These are phyloP conservation scores for Umbelopsis ramanniana DNA, from an alignment of 192 early-diverging fungal species.

Conservation along the genomic window DNA sequence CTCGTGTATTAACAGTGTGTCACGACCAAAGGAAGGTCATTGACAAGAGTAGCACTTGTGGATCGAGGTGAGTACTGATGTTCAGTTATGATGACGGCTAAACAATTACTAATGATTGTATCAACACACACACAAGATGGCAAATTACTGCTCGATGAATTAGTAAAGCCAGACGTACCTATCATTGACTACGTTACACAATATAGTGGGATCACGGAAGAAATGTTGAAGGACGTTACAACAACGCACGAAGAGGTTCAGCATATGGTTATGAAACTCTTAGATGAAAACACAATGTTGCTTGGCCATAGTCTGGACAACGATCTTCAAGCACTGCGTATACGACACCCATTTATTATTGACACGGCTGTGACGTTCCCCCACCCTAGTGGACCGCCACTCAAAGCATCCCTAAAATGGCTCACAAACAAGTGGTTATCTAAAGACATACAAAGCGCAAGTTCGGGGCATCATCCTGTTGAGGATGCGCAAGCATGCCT, in stretches of 20 bases:
- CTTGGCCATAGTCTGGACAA: slow-evolving; percentile 65
- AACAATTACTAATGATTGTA: neutral
- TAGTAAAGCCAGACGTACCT: slow-evolving; percentile 52
- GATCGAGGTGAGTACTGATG: slow-evolving; percentile 28
- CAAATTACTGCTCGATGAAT: slow-evolving; percentile 46
- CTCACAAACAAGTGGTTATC: slow-evolving; percentile 57
- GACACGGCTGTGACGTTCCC: slow-evolving; percentile 68
- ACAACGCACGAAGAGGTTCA: slow-evolving; percentile 55
- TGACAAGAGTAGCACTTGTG: slow-evolving; percentile 56
- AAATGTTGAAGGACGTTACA: slow-evolving; percentile 43
- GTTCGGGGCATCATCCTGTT: slow-evolving; percentile 65
- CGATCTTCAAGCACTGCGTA: slow-evolving; percentile 63
- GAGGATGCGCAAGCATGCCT: slow-evolving; percentile 72
- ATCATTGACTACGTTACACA: slow-evolving; percentile 60
- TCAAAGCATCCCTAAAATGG: slow-evolving; percentile 55
- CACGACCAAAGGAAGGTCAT: slow-evolving; percentile 34
- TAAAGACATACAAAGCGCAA: slow-evolving; percentile 53
- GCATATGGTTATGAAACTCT: slow-evolving; percentile 33
- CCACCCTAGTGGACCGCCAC: slow-evolving; percentile 52
- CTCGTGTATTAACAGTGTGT: neutral
- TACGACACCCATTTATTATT: slow-evolving; percentile 64
- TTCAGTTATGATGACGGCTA: neutral
- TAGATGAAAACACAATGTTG: slow-evolving; percentile 52
- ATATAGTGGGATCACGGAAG: slow-evolving; percentile 60
- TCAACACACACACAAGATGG: slow-evolving; percentile 18